phyloP scores from a whole-genome alignment of 495 filamentous ascomycete species.

The Aspergillus taichungensis region DNA sequence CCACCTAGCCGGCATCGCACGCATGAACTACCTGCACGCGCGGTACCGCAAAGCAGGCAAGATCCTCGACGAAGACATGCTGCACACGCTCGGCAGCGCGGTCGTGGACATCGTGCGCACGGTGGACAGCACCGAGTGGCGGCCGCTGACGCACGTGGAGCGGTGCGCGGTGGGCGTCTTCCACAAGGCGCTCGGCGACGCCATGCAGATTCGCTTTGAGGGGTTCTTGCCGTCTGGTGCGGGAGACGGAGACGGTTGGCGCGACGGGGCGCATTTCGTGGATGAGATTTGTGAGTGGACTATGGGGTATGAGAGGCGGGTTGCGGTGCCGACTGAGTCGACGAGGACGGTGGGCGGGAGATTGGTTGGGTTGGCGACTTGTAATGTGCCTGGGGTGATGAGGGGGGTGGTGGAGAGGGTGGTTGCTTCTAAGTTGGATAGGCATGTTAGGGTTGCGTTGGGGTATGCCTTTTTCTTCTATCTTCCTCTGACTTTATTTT shows the following conservation, averaged over 20 bases:
- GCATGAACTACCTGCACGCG: conserved; percentile 53
- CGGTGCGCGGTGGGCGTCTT: conserved; percentile 28
- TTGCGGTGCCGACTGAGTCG: conserved; percentile 2
- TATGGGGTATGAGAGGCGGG: conserved; percentile 32
- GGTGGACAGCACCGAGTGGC: conserved; percentile 34
- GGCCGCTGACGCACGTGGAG: conserved; percentile 26
- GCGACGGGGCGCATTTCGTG: conserved; percentile 43
- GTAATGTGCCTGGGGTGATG: background rate
- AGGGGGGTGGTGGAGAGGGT: background rate
- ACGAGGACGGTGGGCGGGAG: background rate
- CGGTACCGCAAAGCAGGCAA: conserved; percentile 38
- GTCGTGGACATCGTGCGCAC: conserved; percentile 31
- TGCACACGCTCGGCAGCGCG: conserved; percentile 36
- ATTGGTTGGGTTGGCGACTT: background rate
- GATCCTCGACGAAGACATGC: conserved; percentile 27
- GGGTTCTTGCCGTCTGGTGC: background rate
- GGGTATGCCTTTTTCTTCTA: background rate
- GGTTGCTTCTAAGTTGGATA: background rate
- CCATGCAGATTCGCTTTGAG: conserved; percentile 12
- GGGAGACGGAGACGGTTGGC: conserved; percentile 37
- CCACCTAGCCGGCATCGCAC: conserved; percentile 28
- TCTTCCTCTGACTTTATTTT: background rate
- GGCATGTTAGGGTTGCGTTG: conserved; percentile 1
- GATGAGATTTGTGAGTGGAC: conserved; percentile 43
- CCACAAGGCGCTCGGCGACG: conserved; percentile 32